Percentiles rank a stretch among this genome's conserved stretches.
phyloP scores from a whole-genome alignment of 345 rosid genomes.

The Arabis hirsuta region DNA sequence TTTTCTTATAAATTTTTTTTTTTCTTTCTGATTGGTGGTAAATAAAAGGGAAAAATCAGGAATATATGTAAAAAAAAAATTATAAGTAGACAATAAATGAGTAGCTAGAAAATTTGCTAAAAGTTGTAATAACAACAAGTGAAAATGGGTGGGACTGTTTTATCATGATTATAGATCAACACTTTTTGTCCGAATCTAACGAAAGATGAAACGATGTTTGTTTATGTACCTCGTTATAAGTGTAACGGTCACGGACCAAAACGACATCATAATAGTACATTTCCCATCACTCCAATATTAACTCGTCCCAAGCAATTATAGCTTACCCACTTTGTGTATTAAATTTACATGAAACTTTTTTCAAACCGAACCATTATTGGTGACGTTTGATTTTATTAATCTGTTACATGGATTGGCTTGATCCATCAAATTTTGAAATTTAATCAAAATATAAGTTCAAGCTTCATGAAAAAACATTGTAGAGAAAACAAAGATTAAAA shows the following conservation, averaged over 20 bases:
- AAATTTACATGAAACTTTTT: background rate
- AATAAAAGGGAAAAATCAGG: background rate
- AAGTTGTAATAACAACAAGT: constrained; percentile 38
- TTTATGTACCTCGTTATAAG: constrained; percentile 43
- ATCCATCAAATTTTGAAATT: background rate
- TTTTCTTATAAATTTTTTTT: background rate
- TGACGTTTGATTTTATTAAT: background rate
- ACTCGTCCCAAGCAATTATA: constrained; percentile 39
- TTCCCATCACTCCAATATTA: constrained; percentile 38
- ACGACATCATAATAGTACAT: constrained; percentile 44
- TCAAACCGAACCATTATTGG: constrained; percentile 14
- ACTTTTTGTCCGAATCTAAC: constrained; percentile 49
- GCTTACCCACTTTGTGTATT: constrained; percentile 31
- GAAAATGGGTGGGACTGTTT: constrained; percentile 31
- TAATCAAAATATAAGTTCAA: background rate
- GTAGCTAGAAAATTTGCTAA: constrained; percentile 36
- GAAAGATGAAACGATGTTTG: constrained; percentile 46
- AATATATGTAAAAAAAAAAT: background rate
- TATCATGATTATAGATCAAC: constrained; percentile 47
- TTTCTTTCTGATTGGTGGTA: background rate
- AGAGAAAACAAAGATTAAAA: background rate
- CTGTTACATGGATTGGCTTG: constrained; percentile 2
- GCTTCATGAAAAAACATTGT: background rate
- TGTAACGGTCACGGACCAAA: constrained; percentile 47
- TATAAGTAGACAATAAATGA: constrained; percentile 25